phyloP scores from a whole-genome alignment of 2,329 filamentous ascomycete genomes.

The Penicillium polonicum region DNA sequence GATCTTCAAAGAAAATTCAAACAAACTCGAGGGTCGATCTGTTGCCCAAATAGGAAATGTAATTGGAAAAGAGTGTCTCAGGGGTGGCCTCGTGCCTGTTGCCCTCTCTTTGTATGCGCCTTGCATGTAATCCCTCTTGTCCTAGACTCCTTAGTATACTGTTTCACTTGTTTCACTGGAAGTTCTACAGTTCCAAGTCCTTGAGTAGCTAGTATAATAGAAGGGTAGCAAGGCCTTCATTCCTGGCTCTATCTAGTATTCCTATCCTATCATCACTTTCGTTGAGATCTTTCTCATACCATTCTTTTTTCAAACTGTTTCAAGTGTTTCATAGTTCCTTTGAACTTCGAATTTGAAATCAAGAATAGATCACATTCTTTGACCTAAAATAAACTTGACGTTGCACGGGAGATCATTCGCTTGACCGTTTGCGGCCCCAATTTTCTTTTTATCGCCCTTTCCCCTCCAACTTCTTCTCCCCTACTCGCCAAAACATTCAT shows the following conservation, averaged over 20 bases:
- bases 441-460: conserved; percentile 28
- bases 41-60: conserved; percentile 15
- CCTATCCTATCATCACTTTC: conserved; percentile 4
- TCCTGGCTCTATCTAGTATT: background rate
- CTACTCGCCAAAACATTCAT: conserved; percentile 50
- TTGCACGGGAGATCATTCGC: conserved; percentile 21
- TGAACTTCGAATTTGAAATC: background rate
- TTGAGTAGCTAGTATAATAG: conserved; percentile 13
- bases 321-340: background rate
- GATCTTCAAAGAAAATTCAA: background rate
- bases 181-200: background rate
- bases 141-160: conserved; percentile 8
- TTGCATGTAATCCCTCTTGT: conserved; percentile 9
- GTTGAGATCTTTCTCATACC: background rate
- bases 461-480: conserved; percentile 20
- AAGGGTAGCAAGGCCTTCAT: conserved; percentile 10
- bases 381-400: conserved; percentile 4
- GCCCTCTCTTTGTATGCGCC: conserved; percentile 1
- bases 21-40: background rate
- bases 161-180: conserved; percentile 22
- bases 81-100: conserved; percentile 19
- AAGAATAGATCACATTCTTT: conserved; percentile 8
- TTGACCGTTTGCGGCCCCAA: conserved; percentile 27
- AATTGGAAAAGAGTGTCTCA: conserved; percentile 17
- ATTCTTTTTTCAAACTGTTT: background rate